These are phyloP conservation scores for Yarrowia galli DNA, from an alignment of 1,139 yeast genomes.

Conservation along the genomic window DNA sequence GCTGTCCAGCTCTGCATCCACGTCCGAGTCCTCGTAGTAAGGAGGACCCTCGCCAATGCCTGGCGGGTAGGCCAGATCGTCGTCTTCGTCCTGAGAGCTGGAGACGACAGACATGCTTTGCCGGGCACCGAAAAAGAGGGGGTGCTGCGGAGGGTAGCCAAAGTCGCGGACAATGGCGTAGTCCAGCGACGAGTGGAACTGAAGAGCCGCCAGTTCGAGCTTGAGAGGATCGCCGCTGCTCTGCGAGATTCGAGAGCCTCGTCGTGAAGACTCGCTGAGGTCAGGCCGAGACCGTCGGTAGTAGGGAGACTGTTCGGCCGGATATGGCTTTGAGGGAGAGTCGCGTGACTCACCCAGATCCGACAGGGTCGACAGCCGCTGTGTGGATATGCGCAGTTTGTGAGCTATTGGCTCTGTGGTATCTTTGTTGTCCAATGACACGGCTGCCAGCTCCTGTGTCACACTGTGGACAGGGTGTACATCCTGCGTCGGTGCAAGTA, in stretches of 20 bases:
- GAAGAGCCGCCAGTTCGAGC: slow-evolving; percentile 42
- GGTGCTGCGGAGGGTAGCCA: slow-evolving; percentile 73
- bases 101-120: slow-evolving; percentile 42
- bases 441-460: slow-evolving; percentile 15
- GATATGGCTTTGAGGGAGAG: slow-evolving; percentile 32
- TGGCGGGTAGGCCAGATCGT: slow-evolving; percentile 39
- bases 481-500: slow-evolving; percentile 10
- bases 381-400: slow-evolving; percentile 37
- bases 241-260: slow-evolving; percentile 28
- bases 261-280: slow-evolving; percentile 34
- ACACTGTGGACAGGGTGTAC: slow-evolving; percentile 18
- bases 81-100: slow-evolving; percentile 33
- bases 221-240: slow-evolving; percentile 25
- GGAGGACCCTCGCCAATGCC: slow-evolving; percentile 45
- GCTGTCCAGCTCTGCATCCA: slow-evolving; percentile 45
- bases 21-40: slow-evolving; percentile 45
- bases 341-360: slow-evolving; percentile 35
- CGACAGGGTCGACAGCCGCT: slow-evolving; percentile 28
- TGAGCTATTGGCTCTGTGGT: slow-evolving; percentile 34
- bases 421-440: slow-evolving; percentile 29
- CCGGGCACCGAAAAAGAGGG: slow-evolving; percentile 56
- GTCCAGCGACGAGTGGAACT: slow-evolving; percentile 49
- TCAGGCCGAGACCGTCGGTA: slow-evolving; percentile 27
- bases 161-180: slow-evolving; percentile 69
- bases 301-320: slow-evolving; percentile 33